Conservation (phyloP, 495 filamentous ascomycete species). For the Penicillium turbatum region DNA sequence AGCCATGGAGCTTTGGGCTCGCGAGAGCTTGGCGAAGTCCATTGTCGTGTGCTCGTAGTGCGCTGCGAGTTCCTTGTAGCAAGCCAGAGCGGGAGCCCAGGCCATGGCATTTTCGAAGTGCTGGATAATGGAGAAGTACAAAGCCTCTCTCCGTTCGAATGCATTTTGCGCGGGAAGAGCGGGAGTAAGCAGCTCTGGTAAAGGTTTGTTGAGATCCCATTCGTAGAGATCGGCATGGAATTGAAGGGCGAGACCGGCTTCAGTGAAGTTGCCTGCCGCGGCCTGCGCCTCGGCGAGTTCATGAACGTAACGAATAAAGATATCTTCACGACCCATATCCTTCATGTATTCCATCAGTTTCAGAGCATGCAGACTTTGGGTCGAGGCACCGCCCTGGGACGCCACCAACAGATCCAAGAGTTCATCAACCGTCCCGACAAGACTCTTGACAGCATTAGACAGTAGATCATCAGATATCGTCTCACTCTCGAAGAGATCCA, state of each 20-base stretch:
- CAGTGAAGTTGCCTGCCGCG: slow-evolving; percentile 71
- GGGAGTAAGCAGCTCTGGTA: slow-evolving; percentile 68
- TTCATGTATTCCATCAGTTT: slow-evolving; percentile 94
- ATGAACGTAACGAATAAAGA: slow-evolving; percentile 95
- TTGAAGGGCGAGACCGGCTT: slow-evolving; percentile 85
- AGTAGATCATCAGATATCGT: slow-evolving; percentile 66
- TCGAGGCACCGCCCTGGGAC: slow-evolving; percentile 77
- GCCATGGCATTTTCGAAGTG: slow-evolving; percentile 88
- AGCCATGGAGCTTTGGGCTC: slow-evolving; percentile 86
- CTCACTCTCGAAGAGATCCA: slow-evolving; percentile 73
- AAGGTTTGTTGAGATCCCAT: slow-evolving; percentile 72
- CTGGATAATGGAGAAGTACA: slow-evolving; percentile 93
- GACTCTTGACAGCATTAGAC: slow-evolving; percentile 67
- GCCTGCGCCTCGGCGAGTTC: slow-evolving; percentile 79
- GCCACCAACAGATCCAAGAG: slow-evolving; percentile 88
- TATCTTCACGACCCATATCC: slow-evolving; percentile 96
- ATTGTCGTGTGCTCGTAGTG: slow-evolving; percentile 88
- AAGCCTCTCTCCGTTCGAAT: slow-evolving; percentile 87
- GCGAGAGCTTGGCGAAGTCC: slow-evolving; percentile 87
- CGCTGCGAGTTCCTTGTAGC: slow-evolving; percentile 82
- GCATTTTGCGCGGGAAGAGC: slow-evolving; percentile 75
- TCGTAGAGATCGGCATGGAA: slow-evolving; percentile 91
- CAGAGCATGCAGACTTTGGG: slow-evolving; percentile 81
- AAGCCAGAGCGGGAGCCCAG: slow-evolving; percentile 85
- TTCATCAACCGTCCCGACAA: slow-evolving; percentile 82